phyloP scores from a whole-genome alignment of 2,329 filamentous ascomycete species.

The Fusarium tjaetaba region DNA sequence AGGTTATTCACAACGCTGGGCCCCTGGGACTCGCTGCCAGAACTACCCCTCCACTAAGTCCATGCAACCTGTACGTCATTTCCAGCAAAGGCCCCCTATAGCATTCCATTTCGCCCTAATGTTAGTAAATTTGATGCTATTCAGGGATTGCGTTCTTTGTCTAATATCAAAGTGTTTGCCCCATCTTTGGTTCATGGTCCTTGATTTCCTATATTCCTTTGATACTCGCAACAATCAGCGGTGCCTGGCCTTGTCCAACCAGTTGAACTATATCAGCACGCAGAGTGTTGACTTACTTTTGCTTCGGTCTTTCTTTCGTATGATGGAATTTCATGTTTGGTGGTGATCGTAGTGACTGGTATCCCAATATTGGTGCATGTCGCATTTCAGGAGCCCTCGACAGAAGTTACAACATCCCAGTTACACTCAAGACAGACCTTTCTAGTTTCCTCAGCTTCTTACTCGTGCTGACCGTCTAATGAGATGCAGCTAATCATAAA shows the following conservation, averaged over 20 bases:
- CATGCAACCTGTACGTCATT: background rate
- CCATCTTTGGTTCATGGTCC: background rate
- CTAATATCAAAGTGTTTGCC: slow-evolving; percentile 3
- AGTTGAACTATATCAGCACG: background rate
- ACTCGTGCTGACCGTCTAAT: background rate
- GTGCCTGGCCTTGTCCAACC: background rate
- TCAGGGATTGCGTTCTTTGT: background rate
- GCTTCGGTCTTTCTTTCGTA: background rate
- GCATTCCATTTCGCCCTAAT: background rate
- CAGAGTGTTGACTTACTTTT: accelerated
- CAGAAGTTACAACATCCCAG: background rate
- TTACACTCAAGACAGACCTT: background rate
- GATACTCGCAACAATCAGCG: background rate
- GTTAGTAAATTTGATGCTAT: background rate
- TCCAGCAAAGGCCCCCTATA: background rate
- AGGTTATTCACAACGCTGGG: slow-evolving; percentile 16
- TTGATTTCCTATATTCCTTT: background rate
- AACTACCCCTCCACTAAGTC: slow-evolving; percentile 9
- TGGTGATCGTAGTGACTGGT: background rate
- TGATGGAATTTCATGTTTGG: background rate
- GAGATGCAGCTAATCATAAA: too few relatives aligned
- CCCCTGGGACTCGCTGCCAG: slow-evolving; percentile 3
- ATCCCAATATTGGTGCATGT: background rate
- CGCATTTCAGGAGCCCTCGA: background rate
- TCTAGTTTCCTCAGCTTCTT: accelerated